phyloP scores from a whole-genome alignment of 1,139 yeast species.

The Kodamaea ohmeri region DNA sequence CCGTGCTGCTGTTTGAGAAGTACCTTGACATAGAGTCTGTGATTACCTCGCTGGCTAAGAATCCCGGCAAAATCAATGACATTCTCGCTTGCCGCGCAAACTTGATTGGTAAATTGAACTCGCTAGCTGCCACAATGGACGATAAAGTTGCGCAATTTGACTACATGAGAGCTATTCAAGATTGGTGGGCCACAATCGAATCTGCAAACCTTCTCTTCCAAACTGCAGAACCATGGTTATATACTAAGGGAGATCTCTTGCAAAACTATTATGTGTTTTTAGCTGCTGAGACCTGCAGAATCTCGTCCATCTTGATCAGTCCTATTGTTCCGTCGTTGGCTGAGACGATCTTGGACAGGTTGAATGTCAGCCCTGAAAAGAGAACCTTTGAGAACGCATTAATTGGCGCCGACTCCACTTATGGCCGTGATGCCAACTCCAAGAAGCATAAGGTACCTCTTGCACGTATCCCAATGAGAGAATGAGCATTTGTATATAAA shows the following conservation, averaged over 20 bases:
- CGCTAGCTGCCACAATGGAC: constrained; percentile 34
- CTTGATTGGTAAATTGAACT: constrained; percentile 21
- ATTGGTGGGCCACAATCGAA: constrained; percentile 62
- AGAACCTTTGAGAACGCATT: constrained; percentile 38
- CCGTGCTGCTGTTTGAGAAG: constrained; percentile 27
- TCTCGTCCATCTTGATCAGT: constrained; percentile 60
- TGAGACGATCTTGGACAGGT: constrained; percentile 54
- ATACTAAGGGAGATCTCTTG: constrained; percentile 21
- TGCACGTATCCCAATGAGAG: constrained; percentile 24
- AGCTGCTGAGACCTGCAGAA: constrained; percentile 71
- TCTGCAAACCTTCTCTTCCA: constrained; percentile 66
- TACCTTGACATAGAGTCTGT: constrained; percentile 26
- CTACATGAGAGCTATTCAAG: constrained; percentile 55
- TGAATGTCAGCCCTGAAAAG: constrained; percentile 47
- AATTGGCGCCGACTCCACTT: constrained; percentile 48
- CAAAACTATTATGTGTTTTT: constrained; percentile 57
- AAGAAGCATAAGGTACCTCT: constrained; percentile 28
- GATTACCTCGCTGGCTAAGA: constrained; percentile 17
- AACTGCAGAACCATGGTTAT: constrained; percentile 58
- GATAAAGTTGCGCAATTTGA: constrained; percentile 47
- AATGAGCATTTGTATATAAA: not conserved
- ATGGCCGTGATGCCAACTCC: constrained; percentile 42
- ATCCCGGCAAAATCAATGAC: constrained; percentile 13
- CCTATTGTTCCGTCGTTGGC: constrained; percentile 75
- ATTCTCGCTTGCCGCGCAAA: constrained; percentile 20